These are phyloP conservation scores for Reutealis trisperma DNA, from an alignment of 345 rosid genomes.

Conservation along the genomic window DNA sequence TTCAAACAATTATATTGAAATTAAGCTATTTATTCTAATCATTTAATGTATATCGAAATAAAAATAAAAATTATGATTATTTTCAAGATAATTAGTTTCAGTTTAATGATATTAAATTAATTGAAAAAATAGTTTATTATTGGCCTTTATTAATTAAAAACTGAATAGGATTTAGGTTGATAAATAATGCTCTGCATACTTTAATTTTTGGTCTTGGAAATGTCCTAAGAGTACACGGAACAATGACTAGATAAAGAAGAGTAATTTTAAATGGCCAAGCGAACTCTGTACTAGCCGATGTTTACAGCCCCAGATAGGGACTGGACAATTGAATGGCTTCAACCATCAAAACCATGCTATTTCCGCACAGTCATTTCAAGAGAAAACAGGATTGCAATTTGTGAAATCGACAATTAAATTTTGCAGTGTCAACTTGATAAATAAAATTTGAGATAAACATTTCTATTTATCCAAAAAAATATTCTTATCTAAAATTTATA, in stretches of 20 bases:
- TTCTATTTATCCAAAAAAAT: neutral
- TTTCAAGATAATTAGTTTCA: too few relatives aligned
- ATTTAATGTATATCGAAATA: too few relatives aligned
- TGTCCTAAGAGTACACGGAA: neutral
- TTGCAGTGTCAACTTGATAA: too few relatives aligned
- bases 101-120: too few relatives aligned
- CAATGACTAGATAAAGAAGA: neutral
- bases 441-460: neutral
- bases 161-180: too few relatives aligned
- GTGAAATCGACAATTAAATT: too few relatives aligned
- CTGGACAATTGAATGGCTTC: neutral
- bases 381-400: neutral
- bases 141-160: too few relatives aligned
- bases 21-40: too few relatives aligned
- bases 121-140: too few relatives aligned
- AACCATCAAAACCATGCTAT: neutral
- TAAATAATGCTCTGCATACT: neutral
- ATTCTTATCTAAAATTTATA: too few relatives aligned
- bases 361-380: neutral
- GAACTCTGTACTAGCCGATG: neutral
- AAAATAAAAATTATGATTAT: too few relatives aligned
- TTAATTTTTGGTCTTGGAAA: neutral
- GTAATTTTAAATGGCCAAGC: neutral
- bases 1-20: too few relatives aligned
- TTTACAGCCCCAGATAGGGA: conserved; percentile 1